Evolutionary conservation across 495 filamentous ascomycete genomes (phyloP), one percentile per base, ranked within the genome.

Genomic region (Daldinia grandis): DNA sequence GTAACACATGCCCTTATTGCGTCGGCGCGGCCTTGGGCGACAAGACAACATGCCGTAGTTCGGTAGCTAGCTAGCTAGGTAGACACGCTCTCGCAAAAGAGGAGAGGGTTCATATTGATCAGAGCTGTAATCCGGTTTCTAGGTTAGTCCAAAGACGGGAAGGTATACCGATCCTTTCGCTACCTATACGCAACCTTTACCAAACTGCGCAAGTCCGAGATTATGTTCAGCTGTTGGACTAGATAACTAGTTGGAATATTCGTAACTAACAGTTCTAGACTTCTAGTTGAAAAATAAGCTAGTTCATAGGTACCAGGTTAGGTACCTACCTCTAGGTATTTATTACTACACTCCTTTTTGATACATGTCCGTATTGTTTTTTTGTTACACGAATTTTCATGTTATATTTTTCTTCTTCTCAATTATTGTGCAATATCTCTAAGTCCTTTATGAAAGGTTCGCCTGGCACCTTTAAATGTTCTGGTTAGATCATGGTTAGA

Each of bases 41-140:
- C 14, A 12, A 12, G 49, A 30, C 14, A 21, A 30, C 15, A 15
- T 49, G 60, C 44, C 21, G 38, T 56, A 19, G 17, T 31, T 62
- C 40, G 57, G 57, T 61, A 61, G 57, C 38, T 57, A 17, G n/a
- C n/a, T n/a, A n/a, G n/a, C n/a, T n/a, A n/a, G n/a, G n/a, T n/a
- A n/a, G 51, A 47, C 27, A 17, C 55, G 35, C 62, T 55, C 69
- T 66, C 21, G 55, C 33, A 55, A 42, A 14, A 49, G 35, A 42
- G 47, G 58, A 58, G 28, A 60, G 19, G 7, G 49, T 35, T 35
- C 42, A 35, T 63, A 51, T 38, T 60, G 55, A 60, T 68, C 64
- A 60, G 25, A 42, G 31, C 53, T 55, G 25, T 25, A 53, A 62
- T 67, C 64, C 49, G 64, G 64, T 49, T 58, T 60, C 55, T 49